Evolutionary conservation across 2,329 filamentous ascomycete genomes (phyloP), one percentile per base, ranked within the genome.

Genomic region (Fusarium lyarnte): DNA sequence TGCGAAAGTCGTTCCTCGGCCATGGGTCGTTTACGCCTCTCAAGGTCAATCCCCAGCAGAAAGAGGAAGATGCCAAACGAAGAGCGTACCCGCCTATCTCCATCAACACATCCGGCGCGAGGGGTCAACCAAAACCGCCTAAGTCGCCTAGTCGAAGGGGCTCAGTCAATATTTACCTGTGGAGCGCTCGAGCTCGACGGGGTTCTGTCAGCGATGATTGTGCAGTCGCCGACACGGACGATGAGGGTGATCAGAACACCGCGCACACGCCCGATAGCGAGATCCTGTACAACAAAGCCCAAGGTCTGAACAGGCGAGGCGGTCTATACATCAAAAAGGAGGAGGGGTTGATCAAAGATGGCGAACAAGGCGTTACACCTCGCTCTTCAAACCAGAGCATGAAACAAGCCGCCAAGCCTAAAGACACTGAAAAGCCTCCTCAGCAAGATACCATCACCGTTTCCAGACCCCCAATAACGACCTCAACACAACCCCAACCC

Each of bases 61-160:
- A 75, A 35, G 64, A 73, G 14, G 73, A 74, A 4, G 78, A 81
- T 9, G 42, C 74, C 2, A 75, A 76, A 45, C 70, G 74, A 4
- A 75, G 80, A 55, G 75, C 78, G 3, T 83, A 83, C 38, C 82
- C 82, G 2, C 82, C 82, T 12, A 83, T 82, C 52, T 79, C 82
- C 2, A 78, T 81, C 31, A 78, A 79, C n/a, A 79, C 76, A 9
- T 59, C 72, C 5, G 70, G 77, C 0, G 69, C 68, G 8, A 79
- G 78, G 52, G 74, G 75, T 10, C 78, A 78, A n/a, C 73, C 76
- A 3, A 66, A 78, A 11, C 77, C 78, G 2, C 76, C 79, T 4
- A 76, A 78, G 17, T 73, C 78, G 2, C 74, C 79, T 2, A 60
- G 76, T 1, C 64, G 78, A 23, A 78, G 80, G 9, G 81, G 81